Percentiles rank a stretch among this genome's conserved stretches.
Conservation (phyloP, 2,329 filamentous ascomycete species). For the Alternaria arbusti region DNA sequence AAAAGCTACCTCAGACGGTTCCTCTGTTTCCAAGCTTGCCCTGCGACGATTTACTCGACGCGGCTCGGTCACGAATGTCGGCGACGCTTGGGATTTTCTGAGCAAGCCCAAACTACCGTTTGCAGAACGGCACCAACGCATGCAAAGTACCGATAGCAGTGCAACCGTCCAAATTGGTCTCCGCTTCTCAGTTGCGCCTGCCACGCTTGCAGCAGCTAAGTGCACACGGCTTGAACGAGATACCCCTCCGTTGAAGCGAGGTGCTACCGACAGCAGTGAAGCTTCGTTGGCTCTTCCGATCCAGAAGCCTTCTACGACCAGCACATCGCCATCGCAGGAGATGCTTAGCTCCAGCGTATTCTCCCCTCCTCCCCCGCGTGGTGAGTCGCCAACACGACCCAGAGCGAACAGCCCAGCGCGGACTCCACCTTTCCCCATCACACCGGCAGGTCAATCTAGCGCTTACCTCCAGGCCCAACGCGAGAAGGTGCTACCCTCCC, state of each 20-base stretch:
- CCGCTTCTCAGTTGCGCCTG: slow-evolving; percentile 63
- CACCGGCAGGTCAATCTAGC: slow-evolving; percentile 34
- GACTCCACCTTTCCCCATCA: slow-evolving; percentile 35
- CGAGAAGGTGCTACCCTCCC: slow-evolving; percentile 43
- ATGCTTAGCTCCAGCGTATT: slow-evolving; percentile 27
- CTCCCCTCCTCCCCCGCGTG: slow-evolving; percentile 24
- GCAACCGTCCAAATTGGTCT: slow-evolving; percentile 76
- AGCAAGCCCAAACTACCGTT: slow-evolving; percentile 49
- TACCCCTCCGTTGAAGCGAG: slow-evolving; percentile 29
- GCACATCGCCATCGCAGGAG: slow-evolving; percentile 17
- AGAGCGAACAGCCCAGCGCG: slow-evolving; percentile 25
- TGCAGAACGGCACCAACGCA: slow-evolving; percentile 54
- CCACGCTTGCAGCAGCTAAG: slow-evolving; percentile 44
- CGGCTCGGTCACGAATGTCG: slow-evolving; percentile 47
- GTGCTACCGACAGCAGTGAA: slow-evolving; percentile 32
- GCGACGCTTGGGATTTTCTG: slow-evolving; percentile 46
- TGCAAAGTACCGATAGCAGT: slow-evolving; percentile 68
- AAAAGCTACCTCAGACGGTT: slow-evolving; percentile 21
- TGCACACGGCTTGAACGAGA: slow-evolving; percentile 29
- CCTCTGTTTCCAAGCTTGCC: slow-evolving; percentile 38
- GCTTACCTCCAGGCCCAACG: slow-evolving; percentile 43
- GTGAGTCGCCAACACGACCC: slow-evolving; percentile 24
- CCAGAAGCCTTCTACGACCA: slow-evolving; percentile 31
- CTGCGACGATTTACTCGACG: slow-evolving; percentile 40
- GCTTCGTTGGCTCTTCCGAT: slow-evolving; percentile 41